These are phyloP conservation scores for Trypanosoma melophagium DNA, from an alignment of 208 protist genomes.

Conservation along the genomic window DNA sequence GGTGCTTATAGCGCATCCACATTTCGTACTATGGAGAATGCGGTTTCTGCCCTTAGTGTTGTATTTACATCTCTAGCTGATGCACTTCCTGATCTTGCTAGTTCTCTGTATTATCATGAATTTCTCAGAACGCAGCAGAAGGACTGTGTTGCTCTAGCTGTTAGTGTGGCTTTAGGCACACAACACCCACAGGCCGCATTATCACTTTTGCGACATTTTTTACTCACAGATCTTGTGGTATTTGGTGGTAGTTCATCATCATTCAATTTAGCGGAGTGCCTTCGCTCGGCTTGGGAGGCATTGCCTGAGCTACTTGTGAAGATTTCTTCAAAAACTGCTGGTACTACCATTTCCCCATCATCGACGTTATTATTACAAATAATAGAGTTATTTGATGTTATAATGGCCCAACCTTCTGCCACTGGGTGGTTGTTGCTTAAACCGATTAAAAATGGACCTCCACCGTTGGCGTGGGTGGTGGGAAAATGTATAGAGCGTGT, in stretches of 20 bases:
- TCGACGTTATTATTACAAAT: constrained; percentile 14
- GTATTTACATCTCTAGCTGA: constrained; percentile 34
- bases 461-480: constrained; percentile 20
- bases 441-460: constrained; percentile 19
- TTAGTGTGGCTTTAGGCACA: constrained; percentile 42
- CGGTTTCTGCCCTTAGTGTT: constrained; percentile 29
- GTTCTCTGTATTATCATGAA: constrained; percentile 47
- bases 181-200: constrained; percentile 27
- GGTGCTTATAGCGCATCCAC: not conserved
- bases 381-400: constrained; percentile 28
- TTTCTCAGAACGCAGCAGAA: constrained; percentile 47
- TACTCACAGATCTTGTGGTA: constrained; percentile 42
- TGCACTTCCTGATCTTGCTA: constrained; percentile 36
- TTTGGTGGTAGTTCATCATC: not conserved
- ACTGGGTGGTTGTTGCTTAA: constrained; percentile 34
- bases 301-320: constrained; percentile 33
- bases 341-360: not conserved
- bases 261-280: not conserved
- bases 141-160: constrained; percentile 34
- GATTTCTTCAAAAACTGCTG: not conserved
- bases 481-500: constrained; percentile 25
- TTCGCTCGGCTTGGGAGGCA: constrained; percentile 18
- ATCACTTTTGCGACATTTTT: constrained; percentile 48
- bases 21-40: constrained; percentile 37
- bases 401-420: constrained; percentile 16